These are phyloP conservation scores for Geoglossum glabrum DNA, from an alignment of 495 filamentous ascomycete genomes.

Conservation along the genomic window DNA sequence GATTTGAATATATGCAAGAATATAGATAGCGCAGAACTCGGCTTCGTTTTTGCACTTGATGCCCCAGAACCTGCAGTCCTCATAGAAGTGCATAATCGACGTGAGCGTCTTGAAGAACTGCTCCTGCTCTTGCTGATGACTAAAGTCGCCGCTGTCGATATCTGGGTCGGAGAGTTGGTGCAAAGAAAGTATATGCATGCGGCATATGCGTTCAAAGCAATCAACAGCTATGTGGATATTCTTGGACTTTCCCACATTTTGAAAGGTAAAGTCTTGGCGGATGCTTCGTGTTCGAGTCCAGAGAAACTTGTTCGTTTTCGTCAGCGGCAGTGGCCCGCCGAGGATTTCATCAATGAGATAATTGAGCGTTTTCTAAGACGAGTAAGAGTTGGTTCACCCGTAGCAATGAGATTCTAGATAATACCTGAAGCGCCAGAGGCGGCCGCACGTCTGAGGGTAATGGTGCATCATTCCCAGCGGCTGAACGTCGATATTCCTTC, in stretches of 20 bases:
- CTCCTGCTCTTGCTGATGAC: slow-evolving; percentile 75
- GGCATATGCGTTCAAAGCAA: slow-evolving; percentile 73
- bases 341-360: slow-evolving; percentile 68
- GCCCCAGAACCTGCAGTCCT: slow-evolving; percentile 40
- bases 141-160: slow-evolving; percentile 47
- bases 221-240: slow-evolving; percentile 49
- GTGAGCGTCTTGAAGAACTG: slow-evolving; percentile 76
- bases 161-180: slow-evolving; percentile 56
- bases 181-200: slow-evolving; percentile 76
- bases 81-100: slow-evolving; percentile 76
- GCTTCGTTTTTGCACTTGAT: slow-evolving; percentile 48
- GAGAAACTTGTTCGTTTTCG: slow-evolving; percentile 61
- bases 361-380: slow-evolving; percentile 38
- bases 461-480: slow-evolving; percentile 79
- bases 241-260: slow-evolving; percentile 45
- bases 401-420: neutral
- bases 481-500: slow-evolving; percentile 76
- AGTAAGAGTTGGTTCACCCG: slow-evolving; percentile 2
- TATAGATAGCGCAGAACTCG: slow-evolving; percentile 79
- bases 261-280: slow-evolving; percentile 84
- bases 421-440: slow-evolving; percentile 40
- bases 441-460: slow-evolving; percentile 84
- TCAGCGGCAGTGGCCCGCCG: slow-evolving; percentile 38
- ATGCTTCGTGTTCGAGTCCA: slow-evolving; percentile 90
- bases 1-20: slow-evolving; percentile 64